A percentile compares a stretch with the other conserved stretches of the same genome.
Conservation (phyloP, 2,329 filamentous ascomycete species). For the Fusarium sp. region DNA sequence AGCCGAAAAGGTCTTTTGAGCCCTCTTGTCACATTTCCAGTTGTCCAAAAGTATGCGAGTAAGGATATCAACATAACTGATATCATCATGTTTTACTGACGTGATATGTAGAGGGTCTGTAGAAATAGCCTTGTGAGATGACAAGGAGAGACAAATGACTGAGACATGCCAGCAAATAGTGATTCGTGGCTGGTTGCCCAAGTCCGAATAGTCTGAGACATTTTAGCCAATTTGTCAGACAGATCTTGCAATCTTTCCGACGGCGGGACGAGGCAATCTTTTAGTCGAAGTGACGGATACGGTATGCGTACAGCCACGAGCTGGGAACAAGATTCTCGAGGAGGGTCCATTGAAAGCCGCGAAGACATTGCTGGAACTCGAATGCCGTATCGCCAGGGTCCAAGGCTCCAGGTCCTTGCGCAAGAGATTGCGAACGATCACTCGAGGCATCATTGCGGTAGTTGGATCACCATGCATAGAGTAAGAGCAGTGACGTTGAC, state of each 20-base stretch:
- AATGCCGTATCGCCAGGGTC: background rate
- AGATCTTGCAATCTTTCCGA: conserved; percentile 10
- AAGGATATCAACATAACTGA: background rate
- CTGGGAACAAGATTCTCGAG: background rate
- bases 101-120: background rate
- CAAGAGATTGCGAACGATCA: background rate
- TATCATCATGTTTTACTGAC: background rate
- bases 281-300: conserved; percentile 4
- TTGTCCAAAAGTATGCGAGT: background rate
- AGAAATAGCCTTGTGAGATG: background rate
- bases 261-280: conserved; percentile 4
- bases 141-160: background rate
- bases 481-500: background rate
- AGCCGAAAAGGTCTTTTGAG: background rate
- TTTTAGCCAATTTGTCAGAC: conserved; percentile 11
- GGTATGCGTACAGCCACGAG: background rate
- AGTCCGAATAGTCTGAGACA: conserved; percentile 21
- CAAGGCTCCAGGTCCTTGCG: background rate
- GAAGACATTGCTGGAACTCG: conserved; percentile 6
- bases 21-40: background rate
- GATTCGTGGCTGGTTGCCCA: conserved; percentile 4
- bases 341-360: background rate
- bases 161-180: conserved; percentile 8
- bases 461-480: background rate
- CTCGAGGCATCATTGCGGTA: background rate